Base-by-base conservation (phyloP, 176 grass and related monocot genomes). In the Leersia perrieri region DNA sequence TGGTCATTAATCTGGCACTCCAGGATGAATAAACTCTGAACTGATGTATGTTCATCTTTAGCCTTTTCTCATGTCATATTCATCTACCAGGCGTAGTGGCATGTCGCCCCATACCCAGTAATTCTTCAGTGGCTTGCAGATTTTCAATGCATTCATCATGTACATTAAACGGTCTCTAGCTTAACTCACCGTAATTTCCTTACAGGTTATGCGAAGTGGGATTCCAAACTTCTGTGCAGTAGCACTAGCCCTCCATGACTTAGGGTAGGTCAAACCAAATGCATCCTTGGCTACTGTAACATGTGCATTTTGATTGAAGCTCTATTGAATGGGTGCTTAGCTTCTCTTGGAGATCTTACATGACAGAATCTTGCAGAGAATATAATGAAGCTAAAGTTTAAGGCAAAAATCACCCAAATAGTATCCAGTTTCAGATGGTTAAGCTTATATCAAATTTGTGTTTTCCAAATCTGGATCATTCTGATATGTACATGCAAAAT, bases 181-280 rank as follows among this genome's bases (percentile, higher is more conserved):
- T 72, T 23, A 64, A 75, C 60, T 39, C 55, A 11, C 27, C 70
- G 31, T 60, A 1, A 49, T 33, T 68, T 78, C 29, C 30, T 30
- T 86, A 77, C 88, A 99, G 96, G 96, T 99, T 85, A 90, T 95
- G 88, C 88, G 92, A 77, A 99, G 96, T 89, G 96, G 96, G 57
- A 86, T 99, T 89, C 92, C 96, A 33, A 99, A 99, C 82, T 99
- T 99, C 80, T 95, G 88, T 84, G 96, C 96, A 42, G 96, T 99
- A 78, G 96, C 96, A 74, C 85, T 99, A 84, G 96, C 96, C 86
- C 92, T 99, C 22, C 66, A 93, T 73, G 85, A 85, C 79, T 86
- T 99, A 84, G 96, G 96, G 96, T 99, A 99, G 89, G 81, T 76
- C 73, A 58, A 30, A 51, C 12, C 32, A 53, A 51, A 51, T 3